These are phyloP conservation scores for Sporothrix sp. DNA, from an alignment of 2,329 filamentous ascomycete genomes.

Conservation along the genomic window DNA sequence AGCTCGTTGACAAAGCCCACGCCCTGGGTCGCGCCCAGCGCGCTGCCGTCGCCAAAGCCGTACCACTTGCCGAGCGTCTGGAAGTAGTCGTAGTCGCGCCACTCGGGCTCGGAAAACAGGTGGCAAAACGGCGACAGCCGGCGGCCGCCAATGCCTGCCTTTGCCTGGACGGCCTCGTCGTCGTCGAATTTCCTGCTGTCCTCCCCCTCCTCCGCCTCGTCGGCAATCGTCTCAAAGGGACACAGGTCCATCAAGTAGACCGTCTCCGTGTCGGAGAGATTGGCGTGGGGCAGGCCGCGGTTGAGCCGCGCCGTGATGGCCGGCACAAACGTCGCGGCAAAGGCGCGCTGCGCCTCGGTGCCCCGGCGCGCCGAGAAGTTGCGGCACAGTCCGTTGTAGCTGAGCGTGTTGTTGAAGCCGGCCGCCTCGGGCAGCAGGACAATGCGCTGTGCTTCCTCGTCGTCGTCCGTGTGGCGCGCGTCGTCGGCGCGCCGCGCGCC, in stretches of 20 bases:
- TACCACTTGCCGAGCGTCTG: conserved; percentile 78
- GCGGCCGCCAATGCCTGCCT: neutral
- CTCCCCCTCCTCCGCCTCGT: conserved; percentile 30
- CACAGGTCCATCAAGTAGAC: conserved; percentile 81
- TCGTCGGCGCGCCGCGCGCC: conserved; percentile 33
- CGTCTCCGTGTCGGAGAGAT: conserved; percentile 52
- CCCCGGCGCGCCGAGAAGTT: conserved; percentile 54
- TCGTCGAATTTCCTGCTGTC: conserved; percentile 22
- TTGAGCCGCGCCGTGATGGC: conserved; percentile 63
- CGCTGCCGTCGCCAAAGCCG: conserved; percentile 65
- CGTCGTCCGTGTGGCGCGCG: conserved; percentile 23
- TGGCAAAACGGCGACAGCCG: conserved; percentile 60
- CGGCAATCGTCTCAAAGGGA: conserved; percentile 70
- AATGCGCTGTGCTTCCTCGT: conserved; percentile 27
- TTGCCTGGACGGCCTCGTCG: neutral
- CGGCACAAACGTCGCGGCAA: conserved; percentile 54
- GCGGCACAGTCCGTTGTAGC: conserved; percentile 57
- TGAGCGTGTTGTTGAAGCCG: conserved; percentile 70
- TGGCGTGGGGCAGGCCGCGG: conserved; percentile 54
- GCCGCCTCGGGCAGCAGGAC: conserved; percentile 59
- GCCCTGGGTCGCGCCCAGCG: conserved; percentile 73
- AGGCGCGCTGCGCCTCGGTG: conserved; percentile 43
- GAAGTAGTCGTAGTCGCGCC: conserved; percentile 72
- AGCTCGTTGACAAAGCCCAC: conserved; percentile 85
- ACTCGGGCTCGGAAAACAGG: conserved; percentile 65